phyloP scores from a whole-genome alignment of 768 basidiomycete genomes.

The Tylopilus vinaceipallidus region DNA sequence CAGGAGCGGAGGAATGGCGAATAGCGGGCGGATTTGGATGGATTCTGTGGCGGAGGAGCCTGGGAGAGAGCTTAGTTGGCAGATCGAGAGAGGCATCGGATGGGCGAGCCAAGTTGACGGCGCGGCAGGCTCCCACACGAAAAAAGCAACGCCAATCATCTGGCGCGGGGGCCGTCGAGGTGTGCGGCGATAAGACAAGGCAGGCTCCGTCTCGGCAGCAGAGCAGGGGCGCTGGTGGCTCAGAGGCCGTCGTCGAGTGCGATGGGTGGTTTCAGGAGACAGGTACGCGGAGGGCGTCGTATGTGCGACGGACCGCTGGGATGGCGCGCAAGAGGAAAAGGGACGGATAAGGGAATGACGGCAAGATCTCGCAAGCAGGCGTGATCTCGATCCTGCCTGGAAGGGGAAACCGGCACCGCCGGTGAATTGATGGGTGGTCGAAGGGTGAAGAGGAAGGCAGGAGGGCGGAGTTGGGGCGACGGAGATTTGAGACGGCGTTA shows the following conservation, averaged over 20 bases:
- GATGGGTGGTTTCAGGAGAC: too few species aligned
- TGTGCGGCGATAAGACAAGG: conserved; percentile 20
- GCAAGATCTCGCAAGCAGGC: too few species aligned
- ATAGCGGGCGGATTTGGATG: not conserved
- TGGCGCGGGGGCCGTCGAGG: conserved; percentile 2
- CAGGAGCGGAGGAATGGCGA: not conserved
- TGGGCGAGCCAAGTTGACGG: not conserved
- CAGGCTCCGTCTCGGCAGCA: not conserved
- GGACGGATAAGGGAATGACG: too few species aligned
- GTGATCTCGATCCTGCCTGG: too few species aligned
- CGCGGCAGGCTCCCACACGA: conserved; percentile 4
- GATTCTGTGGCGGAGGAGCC: conserved; percentile 2
- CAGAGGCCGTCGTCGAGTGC: too few species aligned
- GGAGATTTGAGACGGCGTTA: conserved; percentile 25
- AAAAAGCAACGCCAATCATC: conserved; percentile 22
- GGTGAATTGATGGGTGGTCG: too few species aligned
- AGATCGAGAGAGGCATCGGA: too few species aligned
- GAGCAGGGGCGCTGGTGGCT: not conserved
- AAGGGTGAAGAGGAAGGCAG: too few species aligned
- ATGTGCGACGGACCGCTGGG: too few species aligned
- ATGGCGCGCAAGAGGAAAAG: too few species aligned
- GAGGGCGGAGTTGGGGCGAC: not conserved
- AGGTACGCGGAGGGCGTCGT: not conserved
- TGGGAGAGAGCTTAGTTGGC: not conserved
- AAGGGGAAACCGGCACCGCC: too few species aligned